Evolutionary conservation across 1,139 yeast genomes (phyloP).

Genomic region (Sugiyamaella castrensis): DNA sequence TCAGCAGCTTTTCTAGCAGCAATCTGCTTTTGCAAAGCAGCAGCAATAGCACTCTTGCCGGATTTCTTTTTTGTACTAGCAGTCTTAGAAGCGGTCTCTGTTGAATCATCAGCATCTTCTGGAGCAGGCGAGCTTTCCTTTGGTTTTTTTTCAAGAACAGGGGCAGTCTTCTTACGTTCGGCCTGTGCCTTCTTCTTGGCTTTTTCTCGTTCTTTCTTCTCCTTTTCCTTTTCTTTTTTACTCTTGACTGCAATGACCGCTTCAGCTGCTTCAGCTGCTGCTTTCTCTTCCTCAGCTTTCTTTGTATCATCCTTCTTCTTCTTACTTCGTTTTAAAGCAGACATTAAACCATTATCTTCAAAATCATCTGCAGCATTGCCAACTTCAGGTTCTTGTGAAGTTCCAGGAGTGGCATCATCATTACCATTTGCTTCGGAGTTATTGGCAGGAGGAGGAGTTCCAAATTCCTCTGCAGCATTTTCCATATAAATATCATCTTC

Average conservation of each 20-base stretch:
- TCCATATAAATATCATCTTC: constrained; percentile 45
- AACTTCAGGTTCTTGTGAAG: constrained; percentile 43
- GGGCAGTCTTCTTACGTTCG: constrained; percentile 79
- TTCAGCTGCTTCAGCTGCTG: constrained; percentile 47
- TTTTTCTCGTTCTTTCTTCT: constrained; percentile 96
- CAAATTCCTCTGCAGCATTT: constrained; percentile 52
- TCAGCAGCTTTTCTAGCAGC: constrained; percentile 83
- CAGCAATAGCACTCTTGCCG: constrained; percentile 37
- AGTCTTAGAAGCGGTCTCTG: constrained; percentile 40
- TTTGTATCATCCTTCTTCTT: constrained; percentile 64
- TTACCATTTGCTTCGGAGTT: constrained; percentile 16
- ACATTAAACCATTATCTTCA: constrained; percentile 66
- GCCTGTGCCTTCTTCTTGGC: constrained; percentile 90
- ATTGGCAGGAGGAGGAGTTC: constrained; percentile 30
- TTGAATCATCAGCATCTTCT: constrained; percentile 25
- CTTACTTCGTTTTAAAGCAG: constrained; percentile 76
- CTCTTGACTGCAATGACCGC: constrained; percentile 63
- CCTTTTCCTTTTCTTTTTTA: constrained; percentile 95
- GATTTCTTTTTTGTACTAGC: constrained; percentile 36
- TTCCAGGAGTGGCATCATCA: constrained; percentile 18
- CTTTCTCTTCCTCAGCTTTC: constrained; percentile 33
- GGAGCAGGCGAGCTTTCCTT: constrained; percentile 42
- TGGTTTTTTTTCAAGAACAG: constrained; percentile 46
- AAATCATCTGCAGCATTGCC: constrained; percentile 44
- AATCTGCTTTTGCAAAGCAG: constrained; percentile 66